These are phyloP conservation scores for Symbiodinium natans DNA, from an alignment of 73 alveolate species.

Conservation along the genomic window DNA sequence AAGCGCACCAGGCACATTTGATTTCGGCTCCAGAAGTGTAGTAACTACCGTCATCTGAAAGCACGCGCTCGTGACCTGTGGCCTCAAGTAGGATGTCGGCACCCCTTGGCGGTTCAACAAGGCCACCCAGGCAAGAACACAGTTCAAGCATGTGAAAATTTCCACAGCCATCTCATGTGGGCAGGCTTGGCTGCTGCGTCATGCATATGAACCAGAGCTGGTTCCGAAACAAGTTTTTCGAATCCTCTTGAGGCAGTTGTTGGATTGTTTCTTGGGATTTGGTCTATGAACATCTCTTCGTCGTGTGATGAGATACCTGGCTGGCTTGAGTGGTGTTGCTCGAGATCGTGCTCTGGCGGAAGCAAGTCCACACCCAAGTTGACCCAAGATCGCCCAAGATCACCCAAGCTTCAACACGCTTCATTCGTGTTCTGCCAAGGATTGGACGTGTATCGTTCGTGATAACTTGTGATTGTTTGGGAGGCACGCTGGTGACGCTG, in stretches of 20 bases:
- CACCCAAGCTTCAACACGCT: no score
- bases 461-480: not conserved
- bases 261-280: not conserved
- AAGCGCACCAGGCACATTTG: not conserved
- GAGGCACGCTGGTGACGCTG: not conserved
- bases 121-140: not conserved
- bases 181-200: conserved; percentile 18
- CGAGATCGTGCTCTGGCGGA: conserved; percentile 1
- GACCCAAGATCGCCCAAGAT: no score
- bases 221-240: not conserved
- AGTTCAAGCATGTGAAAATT: not conserved
- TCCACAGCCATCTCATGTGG: not conserved
- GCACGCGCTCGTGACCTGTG: no score
- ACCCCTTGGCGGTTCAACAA: conserved; percentile 6
- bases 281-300: not conserved
- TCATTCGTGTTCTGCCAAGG: no score
- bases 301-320: not conserved
- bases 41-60: no score
- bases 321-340: not conserved
- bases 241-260: not conserved
- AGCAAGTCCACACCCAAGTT: not conserved
- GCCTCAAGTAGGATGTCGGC: not conserved
- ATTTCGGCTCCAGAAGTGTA: no score
- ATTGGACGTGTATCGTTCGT: not conserved
- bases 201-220: not conserved